These are phyloP conservation scores for Vitis hybrid DNA, from an alignment of 177 flowering plant genomes.

Conservation along the genomic window DNA sequence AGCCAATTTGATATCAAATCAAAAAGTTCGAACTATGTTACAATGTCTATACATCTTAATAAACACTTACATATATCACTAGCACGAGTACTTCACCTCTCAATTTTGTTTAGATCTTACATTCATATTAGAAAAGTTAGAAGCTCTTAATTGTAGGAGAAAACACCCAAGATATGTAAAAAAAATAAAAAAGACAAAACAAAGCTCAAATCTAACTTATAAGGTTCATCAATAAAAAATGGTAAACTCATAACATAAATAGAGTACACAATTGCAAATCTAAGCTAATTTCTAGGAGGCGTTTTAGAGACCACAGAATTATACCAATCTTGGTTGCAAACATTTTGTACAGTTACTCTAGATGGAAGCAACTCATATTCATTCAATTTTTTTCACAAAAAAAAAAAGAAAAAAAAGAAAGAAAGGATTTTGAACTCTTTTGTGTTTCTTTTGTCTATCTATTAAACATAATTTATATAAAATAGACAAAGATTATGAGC, in stretches of 20 bases:
- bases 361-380: too few relatives aligned
- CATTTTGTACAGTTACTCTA: too few relatives aligned
- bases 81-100: slow-evolving; percentile 93
- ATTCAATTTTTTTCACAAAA: too few relatives aligned
- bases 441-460: too few relatives aligned
- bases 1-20: too few relatives aligned
- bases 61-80: slow-evolving; percentile 88
- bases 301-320: too few relatives aligned
- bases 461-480: too few relatives aligned
- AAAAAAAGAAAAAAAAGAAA: too few relatives aligned
- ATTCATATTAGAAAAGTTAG: slow-evolving; percentile 11
- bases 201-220: background rate
- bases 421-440: too few relatives aligned
- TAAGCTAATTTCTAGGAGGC: background rate
- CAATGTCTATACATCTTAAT: background rate
- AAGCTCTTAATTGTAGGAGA: background rate
- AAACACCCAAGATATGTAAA: background rate
- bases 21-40: background rate
- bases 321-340: too few relatives aligned
- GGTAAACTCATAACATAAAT: background rate
- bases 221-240: too few relatives aligned
- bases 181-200: background rate
- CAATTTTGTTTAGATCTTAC: slow-evolving; percentile 92
- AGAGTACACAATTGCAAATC: background rate
- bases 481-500: too few relatives aligned